These are phyloP conservation scores for Leccinum imitatum DNA, from an alignment of 768 basidiomycete species.

Conservation along the genomic window DNA sequence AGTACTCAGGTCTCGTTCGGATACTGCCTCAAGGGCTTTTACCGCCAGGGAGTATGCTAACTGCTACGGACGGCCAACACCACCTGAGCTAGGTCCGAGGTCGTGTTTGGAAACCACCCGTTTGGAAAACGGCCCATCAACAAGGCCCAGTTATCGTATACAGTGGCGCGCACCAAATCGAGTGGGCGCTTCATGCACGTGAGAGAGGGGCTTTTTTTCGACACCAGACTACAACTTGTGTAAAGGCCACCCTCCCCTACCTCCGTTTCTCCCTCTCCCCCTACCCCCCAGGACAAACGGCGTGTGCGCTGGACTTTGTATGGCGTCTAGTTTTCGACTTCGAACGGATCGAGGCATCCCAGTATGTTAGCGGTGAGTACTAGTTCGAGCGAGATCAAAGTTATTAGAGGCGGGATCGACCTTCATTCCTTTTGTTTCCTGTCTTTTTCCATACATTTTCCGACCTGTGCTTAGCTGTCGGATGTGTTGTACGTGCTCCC, in stretches of 20 bases:
- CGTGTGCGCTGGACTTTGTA: conserved; percentile 2
- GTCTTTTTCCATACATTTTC: background rate
- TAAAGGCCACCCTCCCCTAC: background rate
- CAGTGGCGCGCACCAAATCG: too few species aligned
- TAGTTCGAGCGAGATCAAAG: background rate
- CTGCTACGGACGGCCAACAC: too few species aligned
- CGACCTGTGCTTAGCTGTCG: conserved; percentile 16
- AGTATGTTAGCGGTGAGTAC: conserved; percentile 29
- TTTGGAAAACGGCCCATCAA: too few species aligned
- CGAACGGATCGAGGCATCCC: conserved; percentile 15
- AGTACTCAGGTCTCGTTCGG: too few species aligned
- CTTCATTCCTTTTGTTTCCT: background rate
- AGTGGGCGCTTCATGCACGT: background rate
- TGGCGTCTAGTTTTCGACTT: conserved; percentile 13
- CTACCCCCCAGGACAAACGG: background rate
- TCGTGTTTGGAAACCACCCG: too few species aligned
- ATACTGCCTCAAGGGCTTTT: too few species aligned
- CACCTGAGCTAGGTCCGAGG: too few species aligned
- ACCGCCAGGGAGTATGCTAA: too few species aligned
- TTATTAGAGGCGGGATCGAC: background rate
- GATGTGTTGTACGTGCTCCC: conserved; percentile 23
- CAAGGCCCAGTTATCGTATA: too few species aligned
- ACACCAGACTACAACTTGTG: too few species aligned
- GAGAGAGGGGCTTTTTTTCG: background rate
- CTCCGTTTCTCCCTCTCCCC: background rate